Evolutionary conservation across 257 asterid genomes (phyloP).

Genomic region (Rubia yunnanensis): DNA sequence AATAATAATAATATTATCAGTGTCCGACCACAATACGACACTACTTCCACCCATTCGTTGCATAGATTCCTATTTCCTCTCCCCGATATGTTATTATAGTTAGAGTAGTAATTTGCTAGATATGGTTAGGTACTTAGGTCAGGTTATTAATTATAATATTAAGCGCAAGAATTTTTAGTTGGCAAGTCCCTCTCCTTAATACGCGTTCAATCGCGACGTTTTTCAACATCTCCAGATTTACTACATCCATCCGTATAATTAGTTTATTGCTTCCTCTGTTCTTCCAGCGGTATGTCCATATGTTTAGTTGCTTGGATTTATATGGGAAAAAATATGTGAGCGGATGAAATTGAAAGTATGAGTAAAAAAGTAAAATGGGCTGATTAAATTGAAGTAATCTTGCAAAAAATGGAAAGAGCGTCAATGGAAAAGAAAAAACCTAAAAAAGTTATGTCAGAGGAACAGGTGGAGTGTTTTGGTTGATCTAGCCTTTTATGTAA

Average conservation of each 20-base stretch:
- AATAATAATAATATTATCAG: neutral
- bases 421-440: too few species aligned
- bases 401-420: too few species aligned
- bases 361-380: too few species aligned
- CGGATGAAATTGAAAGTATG: too few species aligned
- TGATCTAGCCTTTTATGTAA: too few species aligned
- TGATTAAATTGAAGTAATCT: too few species aligned
- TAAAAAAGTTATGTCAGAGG: too few species aligned
- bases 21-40: conserved; percentile 61
- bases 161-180: conserved; percentile 33
- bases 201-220: conserved; percentile 43
- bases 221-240: conserved; percentile 25
- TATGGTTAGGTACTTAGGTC: conserved; percentile 14
- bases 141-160: neutral
- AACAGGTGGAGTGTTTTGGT: too few species aligned
- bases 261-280: conserved; percentile 18
- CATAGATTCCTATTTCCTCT: conserved; percentile 32
- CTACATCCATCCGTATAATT: neutral
- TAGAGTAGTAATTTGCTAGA: conserved; percentile 9
- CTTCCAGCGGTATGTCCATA: too few species aligned
- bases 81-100: conserved; percentile 13
- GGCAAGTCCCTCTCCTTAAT: conserved; percentile 39
- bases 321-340: too few species aligned
- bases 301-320: too few species aligned
- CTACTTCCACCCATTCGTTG: conserved; percentile 35